These are phyloP conservation scores for Rhodotorula sp. DNA, from an alignment of 1,284 basidiomycete genomes.

Conservation along the genomic window DNA sequence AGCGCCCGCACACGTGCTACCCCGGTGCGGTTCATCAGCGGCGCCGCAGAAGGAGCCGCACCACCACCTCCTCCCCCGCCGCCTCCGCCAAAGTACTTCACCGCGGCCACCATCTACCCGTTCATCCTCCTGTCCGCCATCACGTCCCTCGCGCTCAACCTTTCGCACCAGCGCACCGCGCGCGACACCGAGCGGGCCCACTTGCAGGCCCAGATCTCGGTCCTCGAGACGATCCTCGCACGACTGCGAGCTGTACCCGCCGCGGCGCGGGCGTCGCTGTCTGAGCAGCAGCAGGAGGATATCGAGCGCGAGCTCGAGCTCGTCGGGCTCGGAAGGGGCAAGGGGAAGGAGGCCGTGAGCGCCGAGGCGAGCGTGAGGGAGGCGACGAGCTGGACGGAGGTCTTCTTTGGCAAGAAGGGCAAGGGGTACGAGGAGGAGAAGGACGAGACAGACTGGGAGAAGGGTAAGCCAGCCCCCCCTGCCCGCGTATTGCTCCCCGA, in stretches of 20 bases:
- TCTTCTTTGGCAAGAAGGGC: constrained; percentile 43
- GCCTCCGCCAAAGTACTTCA: constrained; percentile 5
- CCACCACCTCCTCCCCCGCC: constrained; percentile 15
- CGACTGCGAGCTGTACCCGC: background rate
- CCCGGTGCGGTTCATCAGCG: background rate
- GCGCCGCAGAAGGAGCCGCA: background rate
- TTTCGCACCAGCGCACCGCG: constrained; percentile 38
- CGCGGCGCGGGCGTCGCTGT: background rate
- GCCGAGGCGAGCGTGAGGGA: constrained; percentile 10
- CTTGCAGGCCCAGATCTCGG: constrained; percentile 38
- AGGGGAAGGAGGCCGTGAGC: constrained; percentile 24
- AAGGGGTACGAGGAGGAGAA: constrained; percentile 30
- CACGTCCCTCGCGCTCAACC: constrained; percentile 44
- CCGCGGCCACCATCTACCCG: constrained; percentile 35
- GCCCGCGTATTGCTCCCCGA: too few species aligned
- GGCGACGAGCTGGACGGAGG: constrained; percentile 42
- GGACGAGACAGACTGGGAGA: constrained; percentile 43
- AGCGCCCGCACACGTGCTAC: background rate
- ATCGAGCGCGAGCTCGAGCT: constrained; percentile 36
- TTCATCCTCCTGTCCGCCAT: constrained; percentile 42
- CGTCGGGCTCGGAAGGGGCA: constrained; percentile 36
- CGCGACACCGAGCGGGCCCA: constrained; percentile 19
- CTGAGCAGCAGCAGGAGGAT: constrained; percentile 9
- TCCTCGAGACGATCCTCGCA: constrained; percentile 29
- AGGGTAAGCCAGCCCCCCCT: constrained; percentile 17